Evolutionary conservation across 345 rosid species (phyloP), one percentile per base, ranked within the genome.

Genomic region (Eucalyptus camaldulensis): DNA sequence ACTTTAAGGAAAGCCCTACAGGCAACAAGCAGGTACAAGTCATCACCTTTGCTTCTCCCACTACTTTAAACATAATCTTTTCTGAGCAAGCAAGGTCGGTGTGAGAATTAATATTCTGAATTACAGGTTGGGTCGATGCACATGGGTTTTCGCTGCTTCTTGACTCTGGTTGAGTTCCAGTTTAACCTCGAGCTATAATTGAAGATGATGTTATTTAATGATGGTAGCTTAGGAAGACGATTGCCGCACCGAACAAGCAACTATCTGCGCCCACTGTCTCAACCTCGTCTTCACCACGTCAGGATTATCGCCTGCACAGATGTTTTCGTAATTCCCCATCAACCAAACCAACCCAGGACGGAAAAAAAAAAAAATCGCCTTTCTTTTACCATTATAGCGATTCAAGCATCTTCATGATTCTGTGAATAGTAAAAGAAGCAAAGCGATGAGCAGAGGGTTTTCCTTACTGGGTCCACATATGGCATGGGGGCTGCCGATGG

Each of bases 201-300:
- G 45, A 72, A 10, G 81, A 37, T 72, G 81, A 72, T 33, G 37
- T 33, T 56, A 25, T 56, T 56, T 37, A 37, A 72, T 37, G 81
- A 40, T 40, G 45, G 81, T 19, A 33, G 86, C 85, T 86, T 45
- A 90, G 86, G 92, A 80, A 19, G 97, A 92, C 67, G 92, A 92
- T 90, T 96, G 98, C 89, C 95, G 91, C 90, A 97, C 98, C 87
- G 99, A 91, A 92, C 99, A 97, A 45, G 98, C 99, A 90, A 97
- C 99, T 91, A 96, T 94, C 92, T 94, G 97, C 49, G 99, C 99
- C 99, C 99, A 96, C 90, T 95, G 98, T 91, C 94, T 94, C 91
- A 96, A 90, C 94, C 96, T 93, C 88, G 95, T 96, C 94, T 96
- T 97, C 96, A 96, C 94, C 93, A 94, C 93, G 91, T 95, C 92